A percentile compares a stretch with the other conserved stretches of the same genome.
These are phyloP conservation scores for Diaporthe citriasiana DNA, from an alignment of 2,329 filamentous ascomycete genomes.

Conservation along the genomic window DNA sequence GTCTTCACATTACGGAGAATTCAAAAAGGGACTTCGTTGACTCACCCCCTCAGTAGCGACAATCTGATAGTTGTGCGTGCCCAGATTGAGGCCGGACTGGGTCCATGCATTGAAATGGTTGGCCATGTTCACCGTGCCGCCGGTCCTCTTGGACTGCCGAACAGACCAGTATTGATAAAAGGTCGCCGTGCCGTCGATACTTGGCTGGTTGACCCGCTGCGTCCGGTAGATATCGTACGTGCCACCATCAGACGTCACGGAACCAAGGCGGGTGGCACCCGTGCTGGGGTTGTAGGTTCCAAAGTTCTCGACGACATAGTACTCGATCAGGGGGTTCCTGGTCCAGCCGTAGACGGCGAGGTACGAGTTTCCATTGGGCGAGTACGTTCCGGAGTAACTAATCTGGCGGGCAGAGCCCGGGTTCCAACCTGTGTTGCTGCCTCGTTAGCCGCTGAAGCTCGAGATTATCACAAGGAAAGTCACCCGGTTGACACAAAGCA, in stretches of 20 bases:
- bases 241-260: slow-evolving; percentile 52
- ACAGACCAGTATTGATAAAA: slow-evolving; percentile 68
- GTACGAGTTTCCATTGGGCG: slow-evolving; percentile 47
- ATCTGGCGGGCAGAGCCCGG: slow-evolving; percentile 48
- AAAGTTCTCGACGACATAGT: slow-evolving; percentile 56
- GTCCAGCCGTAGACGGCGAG: slow-evolving; percentile 56
- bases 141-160: slow-evolving; percentile 60
- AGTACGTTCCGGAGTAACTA: slow-evolving; percentile 44
- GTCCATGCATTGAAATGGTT: slow-evolving; percentile 70
- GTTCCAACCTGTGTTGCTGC: slow-evolving; percentile 25
- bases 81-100: slow-evolving; percentile 59
- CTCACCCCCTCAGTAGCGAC: slow-evolving; percentile 62
- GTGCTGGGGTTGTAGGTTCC: slow-evolving; percentile 59
- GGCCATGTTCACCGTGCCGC: slow-evolving; percentile 64
- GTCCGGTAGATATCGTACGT: slow-evolving; percentile 55
- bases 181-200: slow-evolving; percentile 62
- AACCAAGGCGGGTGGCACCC: slow-evolving; percentile 51
- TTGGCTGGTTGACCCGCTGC: slow-evolving; percentile 57
- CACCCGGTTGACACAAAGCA: slow-evolving; percentile 42
- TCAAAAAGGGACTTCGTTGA: background rate
- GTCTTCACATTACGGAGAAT: background rate
- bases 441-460: background rate
- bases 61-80: slow-evolving; percentile 67
- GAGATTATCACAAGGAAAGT: no score
- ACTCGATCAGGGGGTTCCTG: slow-evolving; percentile 55